Conservation (phyloP, 345 rosid genomes). For the Citrus trifoliata region DNA sequence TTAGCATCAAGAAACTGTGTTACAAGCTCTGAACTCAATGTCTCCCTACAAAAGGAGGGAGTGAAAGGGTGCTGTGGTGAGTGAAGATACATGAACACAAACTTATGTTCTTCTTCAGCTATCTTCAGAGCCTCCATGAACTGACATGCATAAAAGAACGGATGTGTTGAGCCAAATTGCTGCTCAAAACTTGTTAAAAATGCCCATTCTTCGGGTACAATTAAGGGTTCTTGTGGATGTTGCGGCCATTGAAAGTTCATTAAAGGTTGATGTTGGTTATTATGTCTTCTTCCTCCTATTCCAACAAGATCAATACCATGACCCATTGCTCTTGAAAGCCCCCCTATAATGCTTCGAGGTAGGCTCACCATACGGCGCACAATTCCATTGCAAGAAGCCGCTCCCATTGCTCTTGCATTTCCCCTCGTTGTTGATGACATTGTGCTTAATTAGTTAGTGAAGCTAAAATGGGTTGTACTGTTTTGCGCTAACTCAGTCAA, state of each 20-base stretch:
- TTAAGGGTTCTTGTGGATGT: slow-evolving; percentile 20
- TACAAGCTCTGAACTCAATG: slow-evolving; percentile 48
- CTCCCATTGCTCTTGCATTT: slow-evolving; percentile 23
- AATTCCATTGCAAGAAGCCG: slow-evolving; percentile 31
- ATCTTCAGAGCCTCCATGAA: slow-evolving; percentile 46
- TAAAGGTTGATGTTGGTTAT: slow-evolving; percentile 13
- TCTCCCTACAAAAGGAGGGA: slow-evolving; percentile 51
- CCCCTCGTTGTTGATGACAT: slow-evolving; percentile 30
- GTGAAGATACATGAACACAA: slow-evolving; percentile 59
- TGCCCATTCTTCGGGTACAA: slow-evolving; percentile 37
- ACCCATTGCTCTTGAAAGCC: slow-evolving; percentile 43
- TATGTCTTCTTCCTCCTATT: slow-evolving; percentile 35
- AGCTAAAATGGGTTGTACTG: not conserved
- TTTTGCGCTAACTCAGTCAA: not conserved
- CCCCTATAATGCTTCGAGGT: slow-evolving; percentile 43
- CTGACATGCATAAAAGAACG: slow-evolving; percentile 48
- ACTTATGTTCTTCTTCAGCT: slow-evolving; percentile 48
- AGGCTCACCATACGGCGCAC: slow-evolving; percentile 50
- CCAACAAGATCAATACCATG: slow-evolving; percentile 26
- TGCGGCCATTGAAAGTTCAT: slow-evolving; percentile 21
- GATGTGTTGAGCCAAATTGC: slow-evolving; percentile 49
- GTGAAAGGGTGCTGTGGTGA: slow-evolving; percentile 52
- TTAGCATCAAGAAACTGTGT: slow-evolving; percentile 56
- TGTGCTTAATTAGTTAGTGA: not conserved
- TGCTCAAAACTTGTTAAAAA: slow-evolving; percentile 51